These are phyloP conservation scores for Neurospora sp. DNA, from an alignment of 495 filamentous ascomycete genomes.

Conservation along the genomic window DNA sequence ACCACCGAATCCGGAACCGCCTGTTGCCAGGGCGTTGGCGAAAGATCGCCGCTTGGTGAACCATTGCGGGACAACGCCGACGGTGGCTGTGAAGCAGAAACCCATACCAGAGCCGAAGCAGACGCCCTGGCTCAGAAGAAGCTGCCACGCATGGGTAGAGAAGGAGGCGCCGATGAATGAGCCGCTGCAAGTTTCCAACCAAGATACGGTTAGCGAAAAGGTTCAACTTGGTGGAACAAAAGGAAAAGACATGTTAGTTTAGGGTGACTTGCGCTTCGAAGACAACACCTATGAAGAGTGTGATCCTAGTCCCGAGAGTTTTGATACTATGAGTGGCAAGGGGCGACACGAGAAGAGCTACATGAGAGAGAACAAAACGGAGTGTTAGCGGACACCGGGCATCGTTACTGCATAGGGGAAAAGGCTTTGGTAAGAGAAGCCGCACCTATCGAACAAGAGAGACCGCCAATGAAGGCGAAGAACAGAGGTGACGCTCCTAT, in stretches of 20 bases:
- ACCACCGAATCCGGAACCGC: constrained; percentile 69
- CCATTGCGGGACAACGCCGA: constrained; percentile 70
- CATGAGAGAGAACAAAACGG: constrained; percentile 27
- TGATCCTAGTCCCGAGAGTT: constrained; percentile 42
- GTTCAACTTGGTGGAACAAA: not conserved
- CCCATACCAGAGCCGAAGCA: constrained; percentile 69
- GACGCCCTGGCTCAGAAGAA: constrained; percentile 67
- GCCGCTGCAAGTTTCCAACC: constrained; percentile 23
- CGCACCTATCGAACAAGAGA: constrained; percentile 49
- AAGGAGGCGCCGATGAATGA: constrained; percentile 60
- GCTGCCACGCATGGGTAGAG: constrained; percentile 58
- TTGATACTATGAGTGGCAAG: constrained; percentile 52
- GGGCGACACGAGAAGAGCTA: constrained; percentile 53
- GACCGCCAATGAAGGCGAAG: constrained; percentile 66
- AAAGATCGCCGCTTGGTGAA: constrained; percentile 59
- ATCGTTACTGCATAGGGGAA: too few species aligned
- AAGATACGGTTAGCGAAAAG: not conserved
- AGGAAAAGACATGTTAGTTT: not conserved
- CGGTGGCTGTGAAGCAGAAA: constrained; percentile 63
- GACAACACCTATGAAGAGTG: constrained; percentile 50
- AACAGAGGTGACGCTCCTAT: constrained; percentile 46
- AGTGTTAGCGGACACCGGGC: constrained; percentile 34
- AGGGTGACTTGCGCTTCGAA: constrained; percentile 40
- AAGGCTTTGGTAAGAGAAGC: not conserved
- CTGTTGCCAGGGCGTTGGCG: constrained; percentile 62